These are phyloP conservation scores for Globisporangium nodosum DNA, from an alignment of 352 stramenopile genomes.

Conservation along the genomic window DNA sequence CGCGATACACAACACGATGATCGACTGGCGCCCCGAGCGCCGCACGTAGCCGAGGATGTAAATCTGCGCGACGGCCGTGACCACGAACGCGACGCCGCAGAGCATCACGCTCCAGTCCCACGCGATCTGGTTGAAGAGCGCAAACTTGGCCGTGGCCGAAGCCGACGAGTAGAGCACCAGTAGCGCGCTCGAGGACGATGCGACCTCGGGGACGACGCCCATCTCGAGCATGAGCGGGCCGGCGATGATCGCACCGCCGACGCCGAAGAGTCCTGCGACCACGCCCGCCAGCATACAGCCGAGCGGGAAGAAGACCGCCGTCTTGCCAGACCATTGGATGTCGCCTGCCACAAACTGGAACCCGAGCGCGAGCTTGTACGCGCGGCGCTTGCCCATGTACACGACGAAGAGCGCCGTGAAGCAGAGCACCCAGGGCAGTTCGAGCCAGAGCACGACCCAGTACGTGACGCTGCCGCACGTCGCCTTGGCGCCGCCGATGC, in stretches of 20 bases:
- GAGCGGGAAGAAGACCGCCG: constrained; percentile 31
- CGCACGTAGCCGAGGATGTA: constrained; percentile 51
- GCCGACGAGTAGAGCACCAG: constrained; percentile 53
- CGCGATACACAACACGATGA: constrained; percentile 48
- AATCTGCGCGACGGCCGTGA: constrained; percentile 40
- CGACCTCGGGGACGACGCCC: constrained; percentile 46
- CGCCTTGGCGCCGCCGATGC: constrained; percentile 16
- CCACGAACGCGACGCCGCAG: constrained; percentile 34
- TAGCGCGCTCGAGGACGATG: constrained; percentile 35
- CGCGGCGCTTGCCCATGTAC: constrained; percentile 28
- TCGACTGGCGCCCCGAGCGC: constrained; percentile 36
- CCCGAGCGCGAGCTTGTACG: constrained; percentile 32
- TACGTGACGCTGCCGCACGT: constrained; percentile 15
- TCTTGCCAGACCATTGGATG: constrained; percentile 35
- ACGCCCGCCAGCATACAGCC: constrained; percentile 29
- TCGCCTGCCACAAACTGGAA: constrained; percentile 36
- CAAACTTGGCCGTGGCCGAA: constrained; percentile 42
- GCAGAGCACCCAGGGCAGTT: constrained; percentile 43
- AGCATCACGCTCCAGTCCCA: constrained; percentile 41
- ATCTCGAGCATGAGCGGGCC: constrained; percentile 57
- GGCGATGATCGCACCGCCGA: constrained; percentile 49
- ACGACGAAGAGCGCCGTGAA: constrained; percentile 30
- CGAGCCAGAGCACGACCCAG: constrained; percentile 29
- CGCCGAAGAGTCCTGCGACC: constrained; percentile 41
- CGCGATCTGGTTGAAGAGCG: constrained; percentile 41